Evolutionary conservation across 345 rosid species (phyloP).

Genomic region (Gossypium anomalum): DNA sequence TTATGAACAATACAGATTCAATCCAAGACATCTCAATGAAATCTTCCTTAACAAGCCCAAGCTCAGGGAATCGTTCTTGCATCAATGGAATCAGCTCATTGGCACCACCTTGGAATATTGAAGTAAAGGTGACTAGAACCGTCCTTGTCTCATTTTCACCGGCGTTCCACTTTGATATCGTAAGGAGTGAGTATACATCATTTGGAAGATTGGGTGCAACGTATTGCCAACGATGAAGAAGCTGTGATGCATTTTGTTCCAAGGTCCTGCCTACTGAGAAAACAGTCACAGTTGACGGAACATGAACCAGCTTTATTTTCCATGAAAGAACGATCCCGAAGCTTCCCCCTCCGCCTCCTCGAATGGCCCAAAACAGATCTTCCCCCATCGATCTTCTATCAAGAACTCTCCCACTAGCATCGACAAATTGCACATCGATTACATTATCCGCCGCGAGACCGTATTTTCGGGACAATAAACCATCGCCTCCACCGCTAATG

Average conservation of each 20-base stretch:
- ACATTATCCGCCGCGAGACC: constrained; percentile 1
- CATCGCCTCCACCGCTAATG: not conserved
- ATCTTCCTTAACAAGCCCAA: not conserved
- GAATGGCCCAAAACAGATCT: constrained; percentile 7
- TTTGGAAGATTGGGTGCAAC: not conserved
- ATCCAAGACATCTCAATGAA: not conserved
- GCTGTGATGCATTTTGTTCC: constrained; percentile 3
- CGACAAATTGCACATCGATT: not conserved
- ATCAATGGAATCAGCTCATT: not conserved
- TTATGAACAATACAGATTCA: not conserved
- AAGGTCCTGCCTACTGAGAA: not conserved
- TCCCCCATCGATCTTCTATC: constrained; percentile 3
- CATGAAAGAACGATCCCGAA: constrained; percentile 1
- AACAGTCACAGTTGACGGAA: not conserved
- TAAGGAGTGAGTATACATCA: not conserved
- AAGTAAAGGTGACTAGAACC: not conserved
- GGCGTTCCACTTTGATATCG: not conserved
- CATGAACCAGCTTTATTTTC: not conserved
- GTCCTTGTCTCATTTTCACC: not conserved
- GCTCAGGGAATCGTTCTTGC: constrained; percentile 9
- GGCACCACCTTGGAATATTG: not conserved
- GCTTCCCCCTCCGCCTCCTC: not conserved
- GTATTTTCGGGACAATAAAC: not conserved
- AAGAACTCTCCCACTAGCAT: not conserved
- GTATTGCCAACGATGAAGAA: not conserved